phyloP scores from a whole-genome alignment of 768 basidiomycete species.

The Lentinula raphanica region DNA sequence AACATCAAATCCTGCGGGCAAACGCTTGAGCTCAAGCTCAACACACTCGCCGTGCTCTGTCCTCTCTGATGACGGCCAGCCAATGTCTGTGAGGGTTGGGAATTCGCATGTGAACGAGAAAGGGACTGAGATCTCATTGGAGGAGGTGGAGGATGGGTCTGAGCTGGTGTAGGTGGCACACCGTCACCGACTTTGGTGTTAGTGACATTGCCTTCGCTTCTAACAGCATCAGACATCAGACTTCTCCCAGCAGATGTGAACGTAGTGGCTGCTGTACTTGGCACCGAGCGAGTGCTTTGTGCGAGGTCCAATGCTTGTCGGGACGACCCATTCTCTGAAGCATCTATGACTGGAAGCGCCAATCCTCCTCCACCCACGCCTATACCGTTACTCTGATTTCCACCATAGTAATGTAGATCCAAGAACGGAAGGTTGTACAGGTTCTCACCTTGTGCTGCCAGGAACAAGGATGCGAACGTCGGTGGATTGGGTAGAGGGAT shows the following conservation, averaged over 20 bases:
- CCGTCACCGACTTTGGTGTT: background rate
- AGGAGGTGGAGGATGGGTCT: background rate
- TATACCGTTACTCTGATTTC: background rate
- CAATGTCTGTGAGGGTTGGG: background rate
- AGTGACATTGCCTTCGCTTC: background rate
- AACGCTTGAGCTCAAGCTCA: constrained; percentile 11
- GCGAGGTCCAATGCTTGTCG: constrained; percentile 38
- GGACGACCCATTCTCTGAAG: background rate
- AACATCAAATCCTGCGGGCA: constrained; percentile 36
- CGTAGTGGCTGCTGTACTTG: background rate
- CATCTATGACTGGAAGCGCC: background rate
- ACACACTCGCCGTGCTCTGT: constrained; percentile 28
- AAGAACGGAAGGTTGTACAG: constrained; percentile 58
- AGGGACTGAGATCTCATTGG: background rate
- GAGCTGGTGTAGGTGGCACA: background rate
- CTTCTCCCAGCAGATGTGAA: background rate
- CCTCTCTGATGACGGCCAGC: constrained; percentile 29
- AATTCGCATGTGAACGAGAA: background rate
- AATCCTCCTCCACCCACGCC: constrained; percentile 10
- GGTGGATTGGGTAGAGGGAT: constrained; percentile 6
- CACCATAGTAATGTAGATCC: constrained; percentile 65
- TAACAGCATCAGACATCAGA: background rate
- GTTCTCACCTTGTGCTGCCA: background rate
- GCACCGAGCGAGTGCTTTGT: background rate
- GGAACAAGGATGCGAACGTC: constrained; percentile 17